These are phyloP conservation scores for Rhodotorula sp. DNA, from an alignment of 1,284 basidiomycete species.

Conservation along the genomic window DNA sequence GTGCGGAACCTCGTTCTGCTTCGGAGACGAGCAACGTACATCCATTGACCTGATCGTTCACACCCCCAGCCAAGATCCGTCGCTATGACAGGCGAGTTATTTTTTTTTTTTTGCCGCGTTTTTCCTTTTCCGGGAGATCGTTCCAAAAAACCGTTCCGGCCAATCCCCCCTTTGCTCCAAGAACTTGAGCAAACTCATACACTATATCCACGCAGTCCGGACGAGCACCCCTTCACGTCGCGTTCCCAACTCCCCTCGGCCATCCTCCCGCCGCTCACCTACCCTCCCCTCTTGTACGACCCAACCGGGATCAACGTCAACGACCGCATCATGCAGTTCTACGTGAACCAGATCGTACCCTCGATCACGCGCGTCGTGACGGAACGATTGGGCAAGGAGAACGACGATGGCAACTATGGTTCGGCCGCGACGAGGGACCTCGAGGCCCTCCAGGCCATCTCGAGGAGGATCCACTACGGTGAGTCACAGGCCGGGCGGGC, in stretches of 20 bases:
- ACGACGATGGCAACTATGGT: constrained; percentile 95
- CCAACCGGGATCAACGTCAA: constrained; percentile 83
- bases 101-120: neutral
- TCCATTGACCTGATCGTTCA: neutral
- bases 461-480: constrained; percentile 97
- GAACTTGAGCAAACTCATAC: too few relatives aligned
- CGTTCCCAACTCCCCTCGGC: constrained; percentile 71
- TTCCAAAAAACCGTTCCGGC: too few relatives aligned
- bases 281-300: constrained; percentile 75
- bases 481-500: constrained; percentile 42
- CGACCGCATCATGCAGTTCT: constrained; percentile 81
- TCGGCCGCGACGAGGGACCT: constrained; percentile 90
- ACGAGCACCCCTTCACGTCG: constrained; percentile 92
- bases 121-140: too few relatives aligned
- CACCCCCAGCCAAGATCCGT: constrained; percentile 74
- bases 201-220: constrained; percentile 58
- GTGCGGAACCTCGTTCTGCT: constrained; percentile 54
- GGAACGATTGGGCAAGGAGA: constrained; percentile 59
- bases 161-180: too few relatives aligned
- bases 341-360: constrained; percentile 74
- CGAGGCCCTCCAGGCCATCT: constrained; percentile 88
- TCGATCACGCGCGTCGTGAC: constrained; percentile 72
- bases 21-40: too few relatives aligned
- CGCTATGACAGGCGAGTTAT: constrained; percentile 78
- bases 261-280: constrained; percentile 70